phyloP scores from a whole-genome alignment of 1,284 basidiomycete genomes.

The Cryptococcus amylolentus region DNA sequence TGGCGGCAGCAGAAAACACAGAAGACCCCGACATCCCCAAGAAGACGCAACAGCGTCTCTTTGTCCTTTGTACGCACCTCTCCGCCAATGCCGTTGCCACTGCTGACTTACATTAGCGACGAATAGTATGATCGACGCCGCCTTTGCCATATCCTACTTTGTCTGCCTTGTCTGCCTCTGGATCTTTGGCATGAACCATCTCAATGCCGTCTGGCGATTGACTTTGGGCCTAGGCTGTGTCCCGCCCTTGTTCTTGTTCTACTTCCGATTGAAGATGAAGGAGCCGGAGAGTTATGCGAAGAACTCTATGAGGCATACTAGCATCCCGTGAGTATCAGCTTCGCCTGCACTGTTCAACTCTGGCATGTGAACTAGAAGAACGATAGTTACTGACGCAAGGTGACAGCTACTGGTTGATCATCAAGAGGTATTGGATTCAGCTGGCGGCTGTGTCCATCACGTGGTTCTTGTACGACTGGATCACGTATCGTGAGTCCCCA shows the following conservation, averaged over 20 bases:
- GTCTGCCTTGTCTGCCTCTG: slow-evolving; percentile 78
- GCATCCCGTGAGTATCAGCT: slow-evolving; percentile 34
- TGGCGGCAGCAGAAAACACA: slow-evolving; percentile 87
- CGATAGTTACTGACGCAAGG: background rate
- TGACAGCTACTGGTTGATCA: slow-evolving; percentile 66
- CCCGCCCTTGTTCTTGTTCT: slow-evolving; percentile 70
- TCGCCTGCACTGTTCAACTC: background rate
- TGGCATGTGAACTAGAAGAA: slow-evolving; percentile 2
- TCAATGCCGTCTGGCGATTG: slow-evolving; percentile 81
- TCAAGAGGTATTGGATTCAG: slow-evolving; percentile 64
- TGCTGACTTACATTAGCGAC: slow-evolving; percentile 14
- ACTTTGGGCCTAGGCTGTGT: slow-evolving; percentile 83
- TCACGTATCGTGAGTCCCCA: slow-evolving; percentile 26
- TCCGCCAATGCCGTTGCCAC: background rate
- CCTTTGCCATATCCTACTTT: slow-evolving; percentile 74
- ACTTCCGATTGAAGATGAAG: slow-evolving; percentile 82
- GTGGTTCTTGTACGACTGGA: slow-evolving; percentile 67
- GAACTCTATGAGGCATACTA: slow-evolving; percentile 63
- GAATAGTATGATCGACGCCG: slow-evolving; percentile 73
- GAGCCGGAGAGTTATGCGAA: slow-evolving; percentile 50
- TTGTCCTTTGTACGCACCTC: slow-evolving; percentile 64
- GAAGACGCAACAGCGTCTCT: slow-evolving; percentile 77
- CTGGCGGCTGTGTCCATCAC: slow-evolving; percentile 26
- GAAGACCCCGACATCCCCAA: slow-evolving; percentile 67
- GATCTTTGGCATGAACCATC: slow-evolving; percentile 79